Conservation (phyloP, 257 asterid genomes). For the Coffea eugenioides region DNA sequence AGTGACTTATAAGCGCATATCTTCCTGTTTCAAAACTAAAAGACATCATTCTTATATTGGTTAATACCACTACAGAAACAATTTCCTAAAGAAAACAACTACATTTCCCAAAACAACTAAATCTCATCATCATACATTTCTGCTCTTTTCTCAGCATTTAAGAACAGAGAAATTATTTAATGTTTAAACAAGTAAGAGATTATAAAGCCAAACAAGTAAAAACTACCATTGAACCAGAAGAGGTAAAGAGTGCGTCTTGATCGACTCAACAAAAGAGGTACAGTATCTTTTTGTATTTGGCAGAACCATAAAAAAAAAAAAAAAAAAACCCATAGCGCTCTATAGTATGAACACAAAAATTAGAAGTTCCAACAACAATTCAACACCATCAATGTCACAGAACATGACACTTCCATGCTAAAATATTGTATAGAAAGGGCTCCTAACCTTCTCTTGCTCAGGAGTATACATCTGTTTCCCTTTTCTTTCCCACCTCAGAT, state of each 20-base stretch:
- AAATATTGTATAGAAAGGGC: constrained; percentile 16
- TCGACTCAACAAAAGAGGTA: neutral
- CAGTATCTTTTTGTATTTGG: neutral
- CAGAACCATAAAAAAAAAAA: neutral
- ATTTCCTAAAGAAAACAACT: neutral
- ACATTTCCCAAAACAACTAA: neutral
- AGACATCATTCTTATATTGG: neutral
- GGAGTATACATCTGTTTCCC: constrained; percentile 84
- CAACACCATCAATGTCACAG: neutral
- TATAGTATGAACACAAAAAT: neutral
- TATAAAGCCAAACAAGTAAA: neutral
- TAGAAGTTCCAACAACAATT: neutral
- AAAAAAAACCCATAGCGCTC: neutral
- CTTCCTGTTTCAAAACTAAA: neutral
- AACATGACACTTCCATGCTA: constrained; percentile 8
- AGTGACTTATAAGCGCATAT: neutral
- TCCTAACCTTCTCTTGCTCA: constrained; percentile 74
- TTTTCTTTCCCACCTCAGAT: constrained; percentile 94
- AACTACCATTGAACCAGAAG: neutral
- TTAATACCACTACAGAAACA: neutral
- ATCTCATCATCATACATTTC: neutral
- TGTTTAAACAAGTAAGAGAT: neutral
- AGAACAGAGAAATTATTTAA: neutral
- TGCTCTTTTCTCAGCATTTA: neutral
- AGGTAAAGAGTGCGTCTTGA: neutral